Evolutionary conservation across 2,329 filamentous ascomycete species (phyloP).

Genomic region (Colletotrichum incanum): DNA sequence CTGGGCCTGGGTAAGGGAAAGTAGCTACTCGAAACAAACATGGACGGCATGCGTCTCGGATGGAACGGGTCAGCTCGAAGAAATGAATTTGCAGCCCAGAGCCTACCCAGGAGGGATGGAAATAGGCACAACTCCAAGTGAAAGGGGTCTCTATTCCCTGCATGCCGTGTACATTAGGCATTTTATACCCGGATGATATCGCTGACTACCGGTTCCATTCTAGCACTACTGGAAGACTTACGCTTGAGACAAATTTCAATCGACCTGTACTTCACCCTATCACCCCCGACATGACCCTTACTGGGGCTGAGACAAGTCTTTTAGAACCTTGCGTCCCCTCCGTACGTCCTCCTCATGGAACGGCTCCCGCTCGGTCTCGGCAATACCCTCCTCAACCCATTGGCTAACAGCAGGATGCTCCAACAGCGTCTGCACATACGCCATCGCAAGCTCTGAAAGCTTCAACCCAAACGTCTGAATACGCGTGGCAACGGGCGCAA

Average conservation of each 20-base stretch:
- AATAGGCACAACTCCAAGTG: too few species aligned
- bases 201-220: not conserved
- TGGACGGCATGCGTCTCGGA: not conserved
- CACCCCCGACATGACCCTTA: not conserved
- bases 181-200: not conserved
- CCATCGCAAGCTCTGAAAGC: conserved; percentile 49
- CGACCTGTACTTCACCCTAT: not conserved
- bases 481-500: conserved; percentile 58
- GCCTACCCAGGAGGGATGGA: too few species aligned
- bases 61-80: not conserved
- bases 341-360: conserved; percentile 21
- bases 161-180: not conserved
- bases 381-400: conserved; percentile 57
- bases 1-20: too few species aligned
- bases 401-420: conserved; percentile 54
- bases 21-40: not conserved
- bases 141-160: not conserved
- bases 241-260: not conserved
- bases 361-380: conserved; percentile 55
- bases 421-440: conserved; percentile 55
- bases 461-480: conserved; percentile 56
- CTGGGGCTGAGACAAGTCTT: conserved; percentile 26
- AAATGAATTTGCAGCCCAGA: too few species aligned
- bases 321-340: conserved; percentile 26
- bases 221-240: too few species aligned